Evolutionary conservation across 2,329 filamentous ascomycete species (phyloP), one percentile per base, ranked within the genome.

Genomic region (Talaromyces sp.): DNA sequence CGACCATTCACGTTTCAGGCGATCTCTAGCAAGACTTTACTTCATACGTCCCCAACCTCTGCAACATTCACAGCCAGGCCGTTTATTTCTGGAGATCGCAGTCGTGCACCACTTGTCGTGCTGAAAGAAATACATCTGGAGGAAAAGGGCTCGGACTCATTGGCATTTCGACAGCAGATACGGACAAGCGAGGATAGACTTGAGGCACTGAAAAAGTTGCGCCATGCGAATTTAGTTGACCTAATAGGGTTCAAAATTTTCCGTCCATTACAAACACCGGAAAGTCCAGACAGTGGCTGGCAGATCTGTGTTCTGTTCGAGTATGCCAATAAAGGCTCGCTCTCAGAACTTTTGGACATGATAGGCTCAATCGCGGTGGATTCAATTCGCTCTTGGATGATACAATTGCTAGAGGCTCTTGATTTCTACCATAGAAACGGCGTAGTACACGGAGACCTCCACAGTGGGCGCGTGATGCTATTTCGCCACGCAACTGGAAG

Each of bases 341-440:
- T 99, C 15, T 87, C 89, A 33, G 92, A 97, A 71, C 83, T 96
- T 22, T 83, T 99, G 35, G 90, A 94, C 64, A 86, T 94, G 67
- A 87, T 92, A 49, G 92, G 90, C 4, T 86, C 86, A 35, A 81
- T 97, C 60, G 86, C 90, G 49, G 85, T 91, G 61, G 86, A 87
- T 68, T 93, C 89, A 74, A 89, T 93, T 52, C 89, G 93, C 62
- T 89, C 91, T 27, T 98, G 93, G 90, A 95, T 92, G n/a, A 88
- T 93, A 66, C 92, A 97, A 72, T 83, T 99, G 19, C 85, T 99
- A 31, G 92, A 97, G 78, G 95, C 90, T 0, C 81, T 99, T 33
- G 90, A 92, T 66, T 96, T 90, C 74, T 87, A 96, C 61, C 94
- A 98, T 77, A 89, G 90, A 69, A 89, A 91, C 73, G 92, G 92